Conservation (phyloP, 805 yeast genomes). For the Dipodascus albidus region DNA sequence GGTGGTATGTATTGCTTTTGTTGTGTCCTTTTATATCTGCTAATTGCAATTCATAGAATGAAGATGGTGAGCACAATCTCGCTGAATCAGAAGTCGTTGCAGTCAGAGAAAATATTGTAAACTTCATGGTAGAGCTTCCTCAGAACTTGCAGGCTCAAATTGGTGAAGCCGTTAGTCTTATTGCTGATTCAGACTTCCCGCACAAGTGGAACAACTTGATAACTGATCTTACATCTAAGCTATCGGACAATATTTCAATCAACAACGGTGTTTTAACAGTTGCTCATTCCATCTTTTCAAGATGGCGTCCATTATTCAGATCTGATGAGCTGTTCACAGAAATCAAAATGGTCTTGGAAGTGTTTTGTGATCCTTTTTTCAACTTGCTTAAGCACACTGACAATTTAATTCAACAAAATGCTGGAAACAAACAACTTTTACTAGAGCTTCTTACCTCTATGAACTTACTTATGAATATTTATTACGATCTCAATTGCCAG, state of each 20-base stretch:
- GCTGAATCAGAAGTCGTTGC: conserved; percentile 48
- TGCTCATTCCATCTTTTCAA: conserved; percentile 89
- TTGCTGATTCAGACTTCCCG: conserved; percentile 96
- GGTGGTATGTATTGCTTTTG: conserved; percentile 35
- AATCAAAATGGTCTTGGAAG: conserved; percentile 74
- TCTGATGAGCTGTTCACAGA: conserved; percentile 84
- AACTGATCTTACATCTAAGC: conserved; percentile 47
- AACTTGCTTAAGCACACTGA: conserved; percentile 60
- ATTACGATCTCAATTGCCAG: conserved; percentile 91
- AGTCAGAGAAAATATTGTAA: conserved; percentile 67
- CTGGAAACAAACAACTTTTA: conserved; percentile 38
- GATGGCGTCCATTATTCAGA: conserved; percentile 93
- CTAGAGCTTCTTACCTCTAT: conserved; percentile 56
- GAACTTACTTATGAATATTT: conserved; percentile 63
- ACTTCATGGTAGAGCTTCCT: conserved; percentile 78
- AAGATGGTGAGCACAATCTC: conserved; percentile 67
- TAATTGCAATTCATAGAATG: conserved; percentile 31
- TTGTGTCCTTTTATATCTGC: background rate
- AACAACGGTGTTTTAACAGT: conserved; percentile 83
- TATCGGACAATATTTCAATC: conserved; percentile 58
- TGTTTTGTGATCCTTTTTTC: conserved; percentile 72
- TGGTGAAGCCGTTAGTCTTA: conserved; percentile 85
- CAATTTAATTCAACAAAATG: conserved; percentile 39
- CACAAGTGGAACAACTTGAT: conserved; percentile 68
- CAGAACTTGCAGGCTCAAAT: conserved; percentile 71